Evolutionary conservation across 208 protist genomes (phyloP), one percentile per base, ranked within the genome.

Genomic region (Crithidia fasciculata): DNA sequence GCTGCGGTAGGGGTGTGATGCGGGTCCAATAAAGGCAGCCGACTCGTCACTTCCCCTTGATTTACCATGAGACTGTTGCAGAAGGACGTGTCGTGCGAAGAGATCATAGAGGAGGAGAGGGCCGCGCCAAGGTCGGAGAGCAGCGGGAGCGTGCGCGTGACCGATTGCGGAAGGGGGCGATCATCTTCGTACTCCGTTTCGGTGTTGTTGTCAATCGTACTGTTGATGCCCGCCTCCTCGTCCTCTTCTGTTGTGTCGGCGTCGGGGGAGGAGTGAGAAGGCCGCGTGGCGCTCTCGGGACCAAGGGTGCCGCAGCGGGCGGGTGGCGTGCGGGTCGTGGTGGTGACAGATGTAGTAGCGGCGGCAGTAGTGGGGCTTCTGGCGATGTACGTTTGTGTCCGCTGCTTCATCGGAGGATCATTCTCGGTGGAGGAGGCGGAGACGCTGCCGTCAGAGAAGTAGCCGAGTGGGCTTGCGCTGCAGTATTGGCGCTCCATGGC

Each of bases 101-200:
- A 80, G 16, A 84, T 84, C 40, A 76, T 56, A 36, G 69, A 74
- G 37, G 58, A 72, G 47, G 72, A 65, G 44, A 55, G 45, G 19
- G 45, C 45, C n/a, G 61, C 44, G 4, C 28, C 61, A 43, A 66
- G 13, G 6, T 54, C 61, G 5, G 61, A 41, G 19, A 66, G 61
- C 5, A 19, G 41, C 4, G 61, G 61, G n/a, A 55, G 61, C 19
- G 61, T 66, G 4, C 5, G 7, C n/a, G 61, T 19, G 19, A 8
- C 45, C 2, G 9, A 4, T 7, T 3, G 61, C 8, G 18, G 40
- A 4, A 18, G 16, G 0, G 61, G 18, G 8, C 61, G 5, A 0
- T 66, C 59, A 13, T 50, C 28, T 8, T 66, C 61, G 9, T 52
- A 4, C 3, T 52, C 39, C 3, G 28, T n/a, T 13, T 5, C 13